Conservation (phyloP, 306 rosid species). For the Morella rubra region DNA sequence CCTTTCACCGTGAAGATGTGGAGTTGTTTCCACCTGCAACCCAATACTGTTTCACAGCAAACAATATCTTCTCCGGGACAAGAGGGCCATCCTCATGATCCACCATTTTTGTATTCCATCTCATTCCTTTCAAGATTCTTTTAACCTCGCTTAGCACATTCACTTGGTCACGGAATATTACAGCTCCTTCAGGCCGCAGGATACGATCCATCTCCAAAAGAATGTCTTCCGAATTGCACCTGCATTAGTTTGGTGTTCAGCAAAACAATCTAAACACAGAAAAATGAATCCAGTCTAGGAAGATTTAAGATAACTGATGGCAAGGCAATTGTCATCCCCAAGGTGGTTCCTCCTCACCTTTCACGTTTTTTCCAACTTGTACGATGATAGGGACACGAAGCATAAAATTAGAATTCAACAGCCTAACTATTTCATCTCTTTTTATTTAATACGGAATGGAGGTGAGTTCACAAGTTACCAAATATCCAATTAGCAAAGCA, state of each 20-base stretch:
- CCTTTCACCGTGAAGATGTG: conserved; percentile 36
- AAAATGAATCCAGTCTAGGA: neutral
- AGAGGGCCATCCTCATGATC: conserved; percentile 89
- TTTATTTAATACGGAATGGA: neutral
- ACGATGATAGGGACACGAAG: conserved; percentile 7
- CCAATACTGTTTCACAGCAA: conserved; percentile 83
- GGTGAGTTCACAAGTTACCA: neutral
- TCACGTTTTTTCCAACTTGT: conserved; percentile 4
- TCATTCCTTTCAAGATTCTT: conserved; percentile 65
- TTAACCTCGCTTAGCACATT: conserved; percentile 52
- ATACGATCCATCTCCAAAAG: conserved; percentile 84
- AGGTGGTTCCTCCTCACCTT: conserved; percentile 13
- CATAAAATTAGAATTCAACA: neutral
- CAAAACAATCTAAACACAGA: neutral
- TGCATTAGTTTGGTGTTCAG: conserved; percentile 31
- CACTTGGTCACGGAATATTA: conserved; percentile 66
- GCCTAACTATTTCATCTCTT: neutral
- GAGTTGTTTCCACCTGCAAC: conserved; percentile 55
- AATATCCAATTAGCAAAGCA: neutral
- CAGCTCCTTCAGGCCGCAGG: conserved; percentile 80
- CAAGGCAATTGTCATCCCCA: conserved; percentile 11
- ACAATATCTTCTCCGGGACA: conserved; percentile 59
- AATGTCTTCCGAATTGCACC: conserved; percentile 65
- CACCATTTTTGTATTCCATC: conserved; percentile 68
- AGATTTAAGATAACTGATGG: neutral